Evolutionary conservation across 2,329 filamentous ascomycete species (phyloP), one percentile per base, ranked within the genome.

Genomic region (Passalora sequoiae): DNA sequence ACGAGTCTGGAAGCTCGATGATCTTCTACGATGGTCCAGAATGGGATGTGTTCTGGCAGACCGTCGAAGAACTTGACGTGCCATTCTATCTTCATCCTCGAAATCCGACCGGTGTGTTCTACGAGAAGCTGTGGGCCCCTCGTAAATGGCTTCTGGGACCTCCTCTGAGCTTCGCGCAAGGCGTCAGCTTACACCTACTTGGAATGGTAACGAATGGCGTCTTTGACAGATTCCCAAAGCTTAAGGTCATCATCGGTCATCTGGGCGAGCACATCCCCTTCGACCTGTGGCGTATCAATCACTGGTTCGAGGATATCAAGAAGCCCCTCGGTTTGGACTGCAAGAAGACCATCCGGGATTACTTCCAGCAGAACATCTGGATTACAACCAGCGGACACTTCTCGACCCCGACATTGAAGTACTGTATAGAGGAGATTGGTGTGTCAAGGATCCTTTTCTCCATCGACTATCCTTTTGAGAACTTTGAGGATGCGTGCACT

Each of bases 11-110:
- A 27, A 76, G 81, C 43, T 72, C 73, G 17, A 75, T 79, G 68
- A 66, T 83, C 58, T 83, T 82, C 65, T 84, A 83, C 63, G 81
- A 84, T 56, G 66, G 71, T 6, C 69, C 73, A 0, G 71, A 76
- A 47, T 84, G 74, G 70, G 77, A 80, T 51, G 60, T 72, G 16
- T 83, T 84, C 69, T 83, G 80, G 80, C 57, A 68, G 9, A 73
- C 72, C 0, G 70, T 74, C 6, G 69, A 69, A 1, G 75, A 81
- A 31, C 72, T 84, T 0, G 76, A 82, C 44, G 78, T 82, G 0
- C 79, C 80, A 0, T 70, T 84, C 37, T 84, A 83, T 55, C 67
- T 84, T 1, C 80, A 84, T 59, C 80, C 79, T 0, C 68, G 74
- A 36, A 56, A 57, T 32, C 57, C 58, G 2, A 58, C 55, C 3